These are phyloP conservation scores for Monilinia fructigena DNA, from an alignment of 2,329 filamentous ascomycete genomes.

Conservation along the genomic window DNA sequence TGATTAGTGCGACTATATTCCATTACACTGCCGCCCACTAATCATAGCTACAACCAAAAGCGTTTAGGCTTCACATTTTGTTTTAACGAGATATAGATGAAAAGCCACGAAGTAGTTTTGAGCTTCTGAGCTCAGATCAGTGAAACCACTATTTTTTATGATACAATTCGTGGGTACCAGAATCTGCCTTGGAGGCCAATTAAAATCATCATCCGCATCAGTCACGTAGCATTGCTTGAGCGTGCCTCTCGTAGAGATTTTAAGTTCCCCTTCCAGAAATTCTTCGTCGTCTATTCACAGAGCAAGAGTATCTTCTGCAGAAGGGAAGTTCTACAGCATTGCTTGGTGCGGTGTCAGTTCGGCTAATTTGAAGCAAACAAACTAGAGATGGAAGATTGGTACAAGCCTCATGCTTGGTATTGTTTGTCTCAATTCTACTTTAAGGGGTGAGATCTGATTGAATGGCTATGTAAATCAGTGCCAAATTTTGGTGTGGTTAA, in stretches of 20 bases:
- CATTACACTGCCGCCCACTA: constrained; percentile 7
- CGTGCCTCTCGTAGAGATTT: constrained; percentile 1
- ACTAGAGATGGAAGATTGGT: not conserved
- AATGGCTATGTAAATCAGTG: constrained; percentile 13
- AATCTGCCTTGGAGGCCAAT: constrained; percentile 6
- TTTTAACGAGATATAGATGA: not conserved
- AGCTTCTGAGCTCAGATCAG: not conserved
- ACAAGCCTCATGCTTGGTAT: not conserved
- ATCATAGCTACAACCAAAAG: constrained; percentile 14
- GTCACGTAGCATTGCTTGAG: constrained; percentile 7
- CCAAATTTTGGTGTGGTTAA: not conserved
- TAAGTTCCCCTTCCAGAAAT: not conserved
- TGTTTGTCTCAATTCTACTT: constrained; percentile 10
- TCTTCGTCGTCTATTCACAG: not conserved
- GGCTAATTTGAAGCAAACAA: constrained; percentile 15
- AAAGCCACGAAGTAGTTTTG: constrained; percentile 10
- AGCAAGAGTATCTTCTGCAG: constrained; percentile 7
- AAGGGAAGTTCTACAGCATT: constrained; percentile 20
- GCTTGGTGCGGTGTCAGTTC: constrained; percentile 7
- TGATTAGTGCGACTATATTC: constrained; percentile 7
- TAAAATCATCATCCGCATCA: not conserved
- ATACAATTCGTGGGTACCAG: not conserved
- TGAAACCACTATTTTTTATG: constrained; percentile 6
- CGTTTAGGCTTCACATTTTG: not conserved
- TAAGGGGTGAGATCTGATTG: constrained; percentile 6